phyloP scores from a whole-genome alignment of 768 basidiomycete species.

The Russula griseocarnosa region DNA sequence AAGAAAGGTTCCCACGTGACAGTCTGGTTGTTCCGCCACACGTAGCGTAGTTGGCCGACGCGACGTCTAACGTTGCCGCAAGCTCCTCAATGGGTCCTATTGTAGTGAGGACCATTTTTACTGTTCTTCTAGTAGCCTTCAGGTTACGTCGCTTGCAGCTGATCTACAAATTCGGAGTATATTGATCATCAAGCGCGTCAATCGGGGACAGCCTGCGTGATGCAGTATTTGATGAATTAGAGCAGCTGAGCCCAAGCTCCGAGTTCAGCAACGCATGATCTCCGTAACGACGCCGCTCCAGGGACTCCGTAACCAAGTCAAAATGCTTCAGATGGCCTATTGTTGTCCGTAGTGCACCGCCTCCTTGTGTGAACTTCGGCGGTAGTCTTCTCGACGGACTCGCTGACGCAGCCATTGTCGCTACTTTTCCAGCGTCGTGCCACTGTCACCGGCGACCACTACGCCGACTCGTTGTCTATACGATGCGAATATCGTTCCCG shows the following conservation, averaged over 20 bases:
- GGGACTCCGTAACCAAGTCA: background rate
- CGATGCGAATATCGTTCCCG: background rate
- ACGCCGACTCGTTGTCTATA: background rate
- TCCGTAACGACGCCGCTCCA: background rate
- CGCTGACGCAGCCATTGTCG: background rate
- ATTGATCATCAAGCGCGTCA: background rate
- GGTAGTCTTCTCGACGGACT: background rate
- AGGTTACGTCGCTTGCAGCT: too few relatives aligned
- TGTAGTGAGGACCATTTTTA: too few relatives aligned
- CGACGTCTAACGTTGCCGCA: too few relatives aligned
- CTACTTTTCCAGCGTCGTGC: too few relatives aligned
- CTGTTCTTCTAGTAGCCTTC: too few relatives aligned
- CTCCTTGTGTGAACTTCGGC: background rate
- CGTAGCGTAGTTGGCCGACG: too few relatives aligned
- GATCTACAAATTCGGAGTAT: background rate
- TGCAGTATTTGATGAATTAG: too few relatives aligned
- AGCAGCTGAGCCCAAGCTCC: background rate
- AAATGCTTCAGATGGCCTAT: background rate
- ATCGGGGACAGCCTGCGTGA: background rate
- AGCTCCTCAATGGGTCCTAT: too few relatives aligned
- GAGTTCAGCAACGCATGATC: background rate
- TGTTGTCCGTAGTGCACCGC: background rate
- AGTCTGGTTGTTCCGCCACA: too few relatives aligned
- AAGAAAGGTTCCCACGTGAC: too few relatives aligned
- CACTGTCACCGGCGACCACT: background rate